Percentiles rank a stretch among this genome's conserved stretches.
These are phyloP conservation scores for Colletotrichum trifolii DNA, from an alignment of 2,329 filamentous ascomycete genomes.

Conservation along the genomic window DNA sequence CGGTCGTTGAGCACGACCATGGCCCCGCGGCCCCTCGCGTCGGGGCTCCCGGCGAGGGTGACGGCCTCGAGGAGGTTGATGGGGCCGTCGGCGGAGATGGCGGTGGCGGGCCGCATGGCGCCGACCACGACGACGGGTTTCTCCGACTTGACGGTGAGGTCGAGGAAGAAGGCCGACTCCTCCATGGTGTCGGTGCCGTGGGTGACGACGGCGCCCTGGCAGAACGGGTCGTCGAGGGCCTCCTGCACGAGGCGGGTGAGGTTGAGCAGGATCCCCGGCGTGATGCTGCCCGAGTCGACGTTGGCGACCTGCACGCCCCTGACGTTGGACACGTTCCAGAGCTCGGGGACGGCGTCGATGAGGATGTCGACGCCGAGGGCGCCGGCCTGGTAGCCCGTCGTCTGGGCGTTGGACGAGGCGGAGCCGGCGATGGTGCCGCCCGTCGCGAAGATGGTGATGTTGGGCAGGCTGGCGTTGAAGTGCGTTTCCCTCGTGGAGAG, in stretches of 20 bases:
- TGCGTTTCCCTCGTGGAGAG: slow-evolving; percentile 28
- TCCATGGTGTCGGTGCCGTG: slow-evolving; percentile 75
- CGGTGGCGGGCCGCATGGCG: slow-evolving; percentile 72
- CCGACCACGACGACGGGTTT: slow-evolving; percentile 72
- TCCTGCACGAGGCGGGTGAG: slow-evolving; percentile 59
- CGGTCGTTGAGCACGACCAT: slow-evolving; percentile 70
- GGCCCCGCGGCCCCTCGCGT: slow-evolving; percentile 61
- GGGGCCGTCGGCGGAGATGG: slow-evolving; percentile 71
- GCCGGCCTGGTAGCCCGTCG: slow-evolving; percentile 54
- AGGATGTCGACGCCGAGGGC: slow-evolving; percentile 61
- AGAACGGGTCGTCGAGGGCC: slow-evolving; percentile 56
- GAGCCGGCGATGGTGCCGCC: slow-evolving; percentile 70
- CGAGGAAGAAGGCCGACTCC: slow-evolving; percentile 72
- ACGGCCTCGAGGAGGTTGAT: slow-evolving; percentile 71
- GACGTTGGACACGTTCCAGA: slow-evolving; percentile 65
- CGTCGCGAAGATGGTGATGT: slow-evolving; percentile 67
- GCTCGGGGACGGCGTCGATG: slow-evolving; percentile 64
- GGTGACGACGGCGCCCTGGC: slow-evolving; percentile 66
- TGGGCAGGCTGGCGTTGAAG: slow-evolving; percentile 59
- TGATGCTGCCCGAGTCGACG: slow-evolving; percentile 60
- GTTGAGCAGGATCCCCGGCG: slow-evolving; percentile 58
- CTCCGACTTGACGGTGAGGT: slow-evolving; percentile 64
- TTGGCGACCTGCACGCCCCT: slow-evolving; percentile 63
- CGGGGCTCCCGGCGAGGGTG: slow-evolving; percentile 60
- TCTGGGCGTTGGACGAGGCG: slow-evolving; percentile 58